Percentiles rank a stretch among this genome's conserved stretches.
phyloP scores from a whole-genome alignment of 2,329 filamentous ascomycete genomes.

The Diplodia sapinea region DNA sequence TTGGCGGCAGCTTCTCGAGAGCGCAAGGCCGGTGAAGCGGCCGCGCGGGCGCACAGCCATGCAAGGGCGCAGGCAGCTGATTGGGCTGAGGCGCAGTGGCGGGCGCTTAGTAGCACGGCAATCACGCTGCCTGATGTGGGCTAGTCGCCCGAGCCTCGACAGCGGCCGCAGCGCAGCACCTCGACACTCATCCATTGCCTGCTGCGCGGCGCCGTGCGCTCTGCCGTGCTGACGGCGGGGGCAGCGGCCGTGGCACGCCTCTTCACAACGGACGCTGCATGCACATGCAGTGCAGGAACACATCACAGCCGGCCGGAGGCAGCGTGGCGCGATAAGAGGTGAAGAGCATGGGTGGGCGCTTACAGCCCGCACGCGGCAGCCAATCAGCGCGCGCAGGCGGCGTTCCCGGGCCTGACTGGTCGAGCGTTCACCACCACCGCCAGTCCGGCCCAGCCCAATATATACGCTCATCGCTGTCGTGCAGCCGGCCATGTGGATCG shows the following conservation, averaged over 20 bases:
- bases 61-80: slow-evolving; percentile 1
- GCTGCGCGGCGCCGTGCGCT: slow-evolving; percentile 1
- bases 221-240: slow-evolving; percentile 18
- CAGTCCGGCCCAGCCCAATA: slow-evolving; percentile 22
- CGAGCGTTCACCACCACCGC: slow-evolving; percentile 23
- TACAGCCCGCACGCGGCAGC: slow-evolving; percentile 9
- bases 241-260: background rate
- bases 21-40: slow-evolving; percentile 22
- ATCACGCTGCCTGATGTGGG: slow-evolving; percentile 6
- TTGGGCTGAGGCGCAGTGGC: slow-evolving; percentile 14
- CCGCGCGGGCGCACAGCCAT: slow-evolving; percentile 5
- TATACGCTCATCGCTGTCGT: slow-evolving; percentile 27
- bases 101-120: slow-evolving; percentile 17
- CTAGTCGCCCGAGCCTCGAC: background rate
- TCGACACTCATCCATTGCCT: background rate
- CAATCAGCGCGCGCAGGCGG: slow-evolving; percentile 18
- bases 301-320: slow-evolving; percentile 3
- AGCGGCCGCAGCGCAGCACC: background rate
- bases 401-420: slow-evolving; percentile 23
- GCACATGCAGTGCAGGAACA: slow-evolving; percentile 25
- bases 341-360: slow-evolving; percentile 31
- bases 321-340: slow-evolving; percentile 24
- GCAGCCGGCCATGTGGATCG: slow-evolving; percentile 25
- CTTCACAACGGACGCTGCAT: slow-evolving; percentile 20
- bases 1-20: slow-evolving; percentile 6